Evolutionary conservation across 163 green algal species (phyloP).

Genomic region (Chlamydomonas reinhardtii): DNA sequence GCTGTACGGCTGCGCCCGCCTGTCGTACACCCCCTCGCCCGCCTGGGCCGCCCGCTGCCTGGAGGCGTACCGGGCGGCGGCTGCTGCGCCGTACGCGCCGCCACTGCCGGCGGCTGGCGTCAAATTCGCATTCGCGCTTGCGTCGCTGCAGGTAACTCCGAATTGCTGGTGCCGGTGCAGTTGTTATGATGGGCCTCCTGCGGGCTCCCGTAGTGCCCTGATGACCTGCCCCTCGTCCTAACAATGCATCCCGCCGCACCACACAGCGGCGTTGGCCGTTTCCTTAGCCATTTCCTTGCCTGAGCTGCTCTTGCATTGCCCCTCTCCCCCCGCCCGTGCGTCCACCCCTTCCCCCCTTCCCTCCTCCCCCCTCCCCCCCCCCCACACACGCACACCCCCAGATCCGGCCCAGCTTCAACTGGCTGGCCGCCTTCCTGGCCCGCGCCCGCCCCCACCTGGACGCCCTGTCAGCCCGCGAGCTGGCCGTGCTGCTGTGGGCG

Average conservation of each 20-base stretch:
- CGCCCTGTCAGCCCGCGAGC: conserved; percentile 32
- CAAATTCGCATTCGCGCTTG: conserved; percentile 44
- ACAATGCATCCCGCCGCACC: no score
- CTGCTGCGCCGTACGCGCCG: background rate
- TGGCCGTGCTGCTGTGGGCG: conserved; percentile 51
- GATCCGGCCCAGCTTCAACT: conserved; percentile 53
- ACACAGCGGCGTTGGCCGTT: no score
- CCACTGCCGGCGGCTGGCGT: conserved; percentile 34
- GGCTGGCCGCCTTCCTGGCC: conserved; percentile 18
- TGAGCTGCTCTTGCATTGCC: no score
- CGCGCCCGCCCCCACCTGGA: conserved; percentile 33
- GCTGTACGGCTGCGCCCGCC: conserved; percentile 16
- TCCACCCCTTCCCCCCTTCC: no score
- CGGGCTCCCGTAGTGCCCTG: no score
- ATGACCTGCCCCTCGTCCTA: no score
- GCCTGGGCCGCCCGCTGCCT: conserved; percentile 21
- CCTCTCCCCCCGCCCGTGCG: no score
- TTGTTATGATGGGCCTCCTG: no score
- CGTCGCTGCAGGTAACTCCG: conserved; percentile 31
- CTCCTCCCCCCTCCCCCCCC: no score
- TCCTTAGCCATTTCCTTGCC: no score
- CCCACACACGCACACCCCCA: background rate
- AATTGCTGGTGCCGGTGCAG: no score
- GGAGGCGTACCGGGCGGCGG: conserved; percentile 23
- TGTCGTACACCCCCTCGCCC: conserved; percentile 17